Conservation (phyloP, 768 basidiomycete genomes). For the Lenzites betulinus region DNA sequence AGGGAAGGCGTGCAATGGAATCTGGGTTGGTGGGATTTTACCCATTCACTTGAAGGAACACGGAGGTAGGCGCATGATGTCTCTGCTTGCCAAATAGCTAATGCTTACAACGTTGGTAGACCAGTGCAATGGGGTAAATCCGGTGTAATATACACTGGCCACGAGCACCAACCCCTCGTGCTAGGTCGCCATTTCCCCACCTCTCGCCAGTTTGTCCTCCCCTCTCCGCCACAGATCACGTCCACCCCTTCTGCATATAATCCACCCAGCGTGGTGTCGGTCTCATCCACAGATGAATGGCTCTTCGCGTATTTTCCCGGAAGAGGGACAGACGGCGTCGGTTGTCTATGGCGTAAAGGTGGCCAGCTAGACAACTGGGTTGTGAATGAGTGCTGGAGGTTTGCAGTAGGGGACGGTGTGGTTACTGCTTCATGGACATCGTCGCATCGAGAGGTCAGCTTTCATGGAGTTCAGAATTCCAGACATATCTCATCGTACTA, state of each 20-base stretch:
- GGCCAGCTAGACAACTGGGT: conserved; percentile 63
- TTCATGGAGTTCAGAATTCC: no score
- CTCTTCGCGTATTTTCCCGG: conserved; percentile 78
- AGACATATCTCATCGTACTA: background rate
- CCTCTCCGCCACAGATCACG: conserved; percentile 53
- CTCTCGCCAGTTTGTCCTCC: conserved; percentile 61
- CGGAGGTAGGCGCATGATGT: conserved; percentile 43
- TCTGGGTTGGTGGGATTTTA: conserved; percentile 74
- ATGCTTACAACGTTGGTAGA: conserved; percentile 36
- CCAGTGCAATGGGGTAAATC: conserved; percentile 72
- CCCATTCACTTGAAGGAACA: conserved; percentile 58
- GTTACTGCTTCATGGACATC: conserved; percentile 67
- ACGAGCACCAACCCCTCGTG: conserved; percentile 61
- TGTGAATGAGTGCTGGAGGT: conserved; percentile 57
- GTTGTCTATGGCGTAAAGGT: conserved; percentile 67
- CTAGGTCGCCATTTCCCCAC: conserved; percentile 70
- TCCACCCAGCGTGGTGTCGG: conserved; percentile 63
- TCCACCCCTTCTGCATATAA: conserved; percentile 51
- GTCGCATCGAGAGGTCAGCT: conserved; percentile 56
- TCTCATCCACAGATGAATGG: conserved; percentile 60
- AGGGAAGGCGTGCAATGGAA: conserved; percentile 58
- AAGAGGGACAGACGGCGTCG: conserved; percentile 53
- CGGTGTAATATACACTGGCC: conserved; percentile 69
- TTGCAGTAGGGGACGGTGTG: conserved; percentile 54
- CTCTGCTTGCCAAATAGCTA: background rate